Evolutionary conservation across 371 early-diverging fungal genomes (phyloP), one percentile per base, ranked within the genome.

Genomic region (Rhizopus microsporus): DNA sequence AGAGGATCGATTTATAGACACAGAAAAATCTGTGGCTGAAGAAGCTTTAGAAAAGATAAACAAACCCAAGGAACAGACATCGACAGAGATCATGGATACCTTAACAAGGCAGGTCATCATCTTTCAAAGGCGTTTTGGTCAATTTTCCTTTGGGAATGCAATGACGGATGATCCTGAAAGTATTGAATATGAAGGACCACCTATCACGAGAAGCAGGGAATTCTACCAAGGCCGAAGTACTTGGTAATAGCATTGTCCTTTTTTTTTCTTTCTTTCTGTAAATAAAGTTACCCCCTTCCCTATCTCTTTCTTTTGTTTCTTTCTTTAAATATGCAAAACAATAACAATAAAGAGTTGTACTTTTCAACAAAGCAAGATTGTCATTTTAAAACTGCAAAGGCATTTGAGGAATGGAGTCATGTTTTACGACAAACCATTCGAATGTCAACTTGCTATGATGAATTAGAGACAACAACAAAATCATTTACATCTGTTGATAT

Each of bases 61-160:
- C 23, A 59, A 53, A 29, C 29, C 49, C 46, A 60, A 55, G 37
- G 16, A 59, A 23, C 68, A 60, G 30, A 65, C 77, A 0, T 72
- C 79, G 0, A 54, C 77, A 40, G 81, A 78, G 51, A 63, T 77
- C 37, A 80, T 80, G 70, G 69, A 75, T 54, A 58, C 65, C 30
- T 51, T 80, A 12, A 67, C 77, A 7, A 59, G 63, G 33, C 66
- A 77, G 45, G 43, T 80, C 43, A 65, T 80, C 29, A 62, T 53
- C 6, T 80, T 80, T 38, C 75, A 80, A 60, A 67, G 68, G 33
- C 61, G 56, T 53, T 77, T 78, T 67, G 77, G 77, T 60, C 57
- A 46, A 23, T 46, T 46, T 29, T 46, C 46, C 15, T 46, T 57
- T 63, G 68, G 66, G 45, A 65, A 56, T 23, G 33, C 46, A 46